A percentile compares a stretch with the other conserved stretches of the same genome.
Evolutionary conservation across 371 early-diverging fungal species (phyloP).

Genomic region (Rhizopus sp.): DNA sequence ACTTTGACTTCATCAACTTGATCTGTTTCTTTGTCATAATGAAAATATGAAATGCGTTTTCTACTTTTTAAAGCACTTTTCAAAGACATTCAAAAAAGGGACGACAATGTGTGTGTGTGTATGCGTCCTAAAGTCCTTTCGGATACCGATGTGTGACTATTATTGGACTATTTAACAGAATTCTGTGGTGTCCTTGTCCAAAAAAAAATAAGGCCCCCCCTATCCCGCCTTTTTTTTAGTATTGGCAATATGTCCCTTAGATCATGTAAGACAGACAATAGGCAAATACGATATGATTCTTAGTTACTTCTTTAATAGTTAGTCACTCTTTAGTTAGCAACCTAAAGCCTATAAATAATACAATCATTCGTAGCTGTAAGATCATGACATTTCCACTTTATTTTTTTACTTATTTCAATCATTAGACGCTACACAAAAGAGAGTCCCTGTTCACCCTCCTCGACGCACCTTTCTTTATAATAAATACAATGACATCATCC

Average conservation of each 20-base stretch:
- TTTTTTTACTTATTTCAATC: background rate
- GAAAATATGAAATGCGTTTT: conserved; percentile 9
- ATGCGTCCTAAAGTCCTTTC: too few relatives aligned
- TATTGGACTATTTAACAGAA: too few relatives aligned
- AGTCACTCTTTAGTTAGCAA: conserved; percentile 26
- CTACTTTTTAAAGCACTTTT: conserved; percentile 3
- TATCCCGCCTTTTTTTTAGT: background rate
- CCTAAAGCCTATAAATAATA: conserved; percentile 26
- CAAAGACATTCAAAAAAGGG: background rate
- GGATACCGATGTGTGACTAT: too few relatives aligned
- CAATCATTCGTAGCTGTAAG: conserved; percentile 22
- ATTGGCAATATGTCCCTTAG: conserved; percentile 31
- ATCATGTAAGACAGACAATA: conserved; percentile 21
- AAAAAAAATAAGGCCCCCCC: background rate
- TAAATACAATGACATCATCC: conserved; percentile 50
- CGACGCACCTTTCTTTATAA: conserved; percentile 55
- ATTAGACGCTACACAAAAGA: conserved; percentile 40
- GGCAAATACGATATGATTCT: too few relatives aligned
- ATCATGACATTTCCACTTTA: background rate
- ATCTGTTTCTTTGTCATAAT: background rate
- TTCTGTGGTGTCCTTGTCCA: background rate
- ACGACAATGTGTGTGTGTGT: too few relatives aligned
- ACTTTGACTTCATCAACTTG: background rate
- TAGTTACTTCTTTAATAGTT: conserved; percentile 7
- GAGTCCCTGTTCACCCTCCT: conserved; percentile 38